phyloP scores from a whole-genome alignment of 1,284 basidiomycete genomes.

The Boletus hoseneyae region DNA sequence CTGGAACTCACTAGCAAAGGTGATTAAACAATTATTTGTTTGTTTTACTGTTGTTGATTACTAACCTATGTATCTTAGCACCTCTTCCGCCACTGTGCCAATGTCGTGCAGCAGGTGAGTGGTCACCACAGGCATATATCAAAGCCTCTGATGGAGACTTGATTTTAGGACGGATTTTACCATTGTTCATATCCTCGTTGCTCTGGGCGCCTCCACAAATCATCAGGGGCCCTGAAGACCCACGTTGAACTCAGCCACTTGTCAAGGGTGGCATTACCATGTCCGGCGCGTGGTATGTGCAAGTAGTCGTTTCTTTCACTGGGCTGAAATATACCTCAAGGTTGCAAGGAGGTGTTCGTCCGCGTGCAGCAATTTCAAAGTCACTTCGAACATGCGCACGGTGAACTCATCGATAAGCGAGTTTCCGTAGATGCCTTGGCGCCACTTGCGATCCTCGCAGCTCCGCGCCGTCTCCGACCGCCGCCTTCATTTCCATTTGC shows the following conservation, averaged over 20 bases:
- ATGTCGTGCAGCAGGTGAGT: conserved; percentile 18
- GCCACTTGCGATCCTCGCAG: conserved; percentile 20
- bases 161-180: conserved; percentile 27
- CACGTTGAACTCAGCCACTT: conserved; percentile 32
- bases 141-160: neutral
- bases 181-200: conserved; percentile 27
- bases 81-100: conserved; percentile 26
- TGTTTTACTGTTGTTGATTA: neutral
- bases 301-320: neutral
- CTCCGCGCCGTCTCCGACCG: conserved; percentile 18
- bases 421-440: conserved; percentile 16
- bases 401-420: conserved; percentile 17
- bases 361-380: conserved; percentile 25
- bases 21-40: conserved; percentile 11
- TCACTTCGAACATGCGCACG: conserved; percentile 25
- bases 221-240: conserved; percentile 17
- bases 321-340: conserved; percentile 13
- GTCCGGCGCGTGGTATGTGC: conserved; percentile 25
- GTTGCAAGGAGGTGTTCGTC: conserved; percentile 25
- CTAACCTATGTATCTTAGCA: conserved; percentile 21
- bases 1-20: conserved; percentile 30
- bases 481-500: conserved; percentile 26
- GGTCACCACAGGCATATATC: neutral
- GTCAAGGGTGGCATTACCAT: conserved; percentile 26
- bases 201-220: conserved; percentile 25